A percentile compares a stretch with the other conserved stretches of the same genome.
These are phyloP conservation scores for Dictyostelium brefeldianum DNA, from an alignment of 78 protist species.

Conservation along the genomic window DNA sequence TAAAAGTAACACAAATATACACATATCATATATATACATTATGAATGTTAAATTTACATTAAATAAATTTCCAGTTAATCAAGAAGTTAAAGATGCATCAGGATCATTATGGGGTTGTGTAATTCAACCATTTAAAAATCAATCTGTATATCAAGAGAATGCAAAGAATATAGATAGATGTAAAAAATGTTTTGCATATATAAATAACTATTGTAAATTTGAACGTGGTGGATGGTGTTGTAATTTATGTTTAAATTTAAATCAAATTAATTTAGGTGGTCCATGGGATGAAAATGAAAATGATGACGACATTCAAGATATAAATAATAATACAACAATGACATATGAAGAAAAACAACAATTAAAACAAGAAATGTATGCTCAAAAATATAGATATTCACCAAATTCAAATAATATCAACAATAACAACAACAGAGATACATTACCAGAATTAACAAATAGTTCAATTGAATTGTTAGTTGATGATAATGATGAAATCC, in stretches of 20 bases:
- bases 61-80: conserved; percentile 42
- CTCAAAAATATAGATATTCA: background rate
- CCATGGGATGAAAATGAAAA: background rate
- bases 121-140: conserved; percentile 62
- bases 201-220: background rate
- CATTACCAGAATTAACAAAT: conserved; percentile 28
- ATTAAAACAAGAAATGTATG: background rate
- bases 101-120: conserved; percentile 72
- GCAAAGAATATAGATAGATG: conserved; percentile 38
- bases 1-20: too few relatives aligned
- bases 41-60: conserved; percentile 40
- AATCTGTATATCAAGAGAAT: background rate
- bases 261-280: background rate
- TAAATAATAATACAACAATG: background rate
- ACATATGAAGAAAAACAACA: background rate
- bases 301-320: background rate
- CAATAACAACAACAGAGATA: background rate
- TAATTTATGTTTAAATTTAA: conserved; percentile 21
- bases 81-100: conserved; percentile 23
- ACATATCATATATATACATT: too few relatives aligned
- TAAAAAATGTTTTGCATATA: conserved; percentile 51
- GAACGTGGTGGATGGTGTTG: conserved; percentile 15
- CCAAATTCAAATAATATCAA: background rate
- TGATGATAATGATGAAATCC: background rate
- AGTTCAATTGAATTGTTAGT: background rate